These are phyloP conservation scores for Blastocystis sp. DNA, from an alignment of 352 stramenopile genomes.

Conservation along the genomic window DNA sequence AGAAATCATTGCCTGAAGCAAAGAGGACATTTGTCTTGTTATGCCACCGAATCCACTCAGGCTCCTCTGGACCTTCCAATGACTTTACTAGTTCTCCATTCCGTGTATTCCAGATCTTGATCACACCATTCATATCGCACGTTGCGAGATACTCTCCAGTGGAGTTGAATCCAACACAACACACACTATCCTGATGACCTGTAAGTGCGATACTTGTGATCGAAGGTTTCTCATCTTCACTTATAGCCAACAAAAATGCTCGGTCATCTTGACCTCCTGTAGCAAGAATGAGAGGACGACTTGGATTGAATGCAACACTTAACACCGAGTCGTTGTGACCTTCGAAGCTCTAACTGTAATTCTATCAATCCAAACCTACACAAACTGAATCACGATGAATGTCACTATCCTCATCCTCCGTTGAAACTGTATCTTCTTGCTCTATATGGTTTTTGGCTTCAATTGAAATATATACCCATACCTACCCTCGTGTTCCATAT, in stretches of 20 bases:
- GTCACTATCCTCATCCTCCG: neutral
- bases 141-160: conserved; percentile 26
- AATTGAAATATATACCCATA: neutral
- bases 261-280: conserved; percentile 43
- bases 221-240: neutral
- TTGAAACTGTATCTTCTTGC: neutral
- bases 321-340: conserved; percentile 48
- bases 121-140: conserved; percentile 47
- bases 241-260: conserved; percentile 16
- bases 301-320: conserved; percentile 43
- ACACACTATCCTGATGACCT: conserved; percentile 35
- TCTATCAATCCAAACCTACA: neutral
- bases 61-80: conserved; percentile 33
- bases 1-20: conserved; percentile 39
- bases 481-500: conserved; percentile 10
- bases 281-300: neutral
- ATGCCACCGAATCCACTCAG: conserved; percentile 42
- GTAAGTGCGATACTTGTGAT: neutral
- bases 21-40: conserved; percentile 31
- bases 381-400: conserved; percentile 43
- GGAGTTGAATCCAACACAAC: neutral
- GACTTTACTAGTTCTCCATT: conserved; percentile 26
- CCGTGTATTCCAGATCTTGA: conserved; percentile 2
- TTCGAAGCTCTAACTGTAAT: conserved; percentile 29
- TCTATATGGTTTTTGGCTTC: neutral